Base-by-base conservation (phyloP, 1,284 basidiomycete species). In the Malassezia psittaci region DNA sequence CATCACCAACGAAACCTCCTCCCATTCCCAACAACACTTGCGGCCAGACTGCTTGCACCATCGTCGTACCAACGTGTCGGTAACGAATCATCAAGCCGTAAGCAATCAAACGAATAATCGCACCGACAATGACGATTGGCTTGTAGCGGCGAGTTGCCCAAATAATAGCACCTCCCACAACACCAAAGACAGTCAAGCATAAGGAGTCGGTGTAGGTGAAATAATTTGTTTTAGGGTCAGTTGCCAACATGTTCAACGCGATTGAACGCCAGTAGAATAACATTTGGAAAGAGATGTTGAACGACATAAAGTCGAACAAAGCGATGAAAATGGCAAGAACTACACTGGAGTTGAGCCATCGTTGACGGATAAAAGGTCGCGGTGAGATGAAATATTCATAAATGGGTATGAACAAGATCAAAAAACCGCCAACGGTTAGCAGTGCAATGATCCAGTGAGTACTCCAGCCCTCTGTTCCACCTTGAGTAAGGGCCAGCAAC, bases 1-100 rank as follows among this genome's bases (percentile, higher is more conserved):
- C 62, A 48, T 72, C 58, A 45, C 71, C 72, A 34, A 70, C 56
- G 51, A 73, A 62, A 8, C 68, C 72, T 45, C 72, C 72, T 18
- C 72, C 72, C 16, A 72, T 59, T 32, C 72, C 72, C 56, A 73
- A 68, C 2, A 74, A 57, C 6, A 74, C 57, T 56, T 74, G 72
- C 5, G 66, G 66, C 48, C 69, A 54, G 39, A 74, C 69, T 2
- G 68, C 63, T 51, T 71, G 69, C n/a, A 62, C 55, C 21, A 60
- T 70, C 16, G 63, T 59, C 5, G 70, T 64, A 32, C 40, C 51
- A 29, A 52, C 40, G 18, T 54, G 43, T 18, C 72, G 68, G 61
- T 68, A 74, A 39, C 60, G 59, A 57, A 74, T 64, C 68, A 73
- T 71, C 32, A 74, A 65, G 11, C 72, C 72, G 35, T 68, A 62